Evolutionary conservation across 2,329 filamentous ascomycete species (phyloP), one percentile per base, ranked within the genome.

Genomic region (Aspergillus versicolor): DNA sequence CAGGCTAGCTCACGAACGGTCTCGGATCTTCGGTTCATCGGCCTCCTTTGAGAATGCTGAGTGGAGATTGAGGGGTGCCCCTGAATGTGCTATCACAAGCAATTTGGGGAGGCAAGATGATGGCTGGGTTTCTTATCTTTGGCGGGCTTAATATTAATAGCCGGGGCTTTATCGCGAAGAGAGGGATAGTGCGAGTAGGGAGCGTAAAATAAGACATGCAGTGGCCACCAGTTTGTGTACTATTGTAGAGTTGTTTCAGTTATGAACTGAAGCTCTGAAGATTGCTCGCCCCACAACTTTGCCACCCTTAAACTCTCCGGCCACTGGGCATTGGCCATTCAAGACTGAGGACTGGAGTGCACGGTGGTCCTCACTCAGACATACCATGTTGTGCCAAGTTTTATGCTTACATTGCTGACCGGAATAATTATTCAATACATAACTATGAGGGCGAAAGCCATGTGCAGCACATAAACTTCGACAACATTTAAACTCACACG

Each of bases 11-110:
- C 47, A 27, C 24, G 47, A 56, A 51, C 55, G 49, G 58, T 21
- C 43, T 44, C 47, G 30, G 54, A 57, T 59, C 57, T 56, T 37
- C 57, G 46, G 57, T 56, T 30, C 27, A 56, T 56, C 47, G 34
- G 52, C 9, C 57, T 44, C 51, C 32, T 50, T 56, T 44, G 19
- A 55, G 53, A 52, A 47, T 17, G 11, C n/a, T 8, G 24, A 32
- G 57, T 59, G 57, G 57, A 17, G 47, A 49, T 38, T 37, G 32
- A 44, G 52, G 24, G 22, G 34, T 43, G 41, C 54, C 54, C 54
- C 54, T 56, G 54, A 56, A 38, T 46, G 40, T 52, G 41, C 50
- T 52, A 27, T 45, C 50, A 27, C 13, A 22, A 42, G 21, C 40
- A 40, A 38, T 27, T 52, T 52, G 41, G 27, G 34, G 21, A 19